Conservation (phyloP, 768 basidiomycete genomes). For the Tricholoma furcatifolium region DNA sequence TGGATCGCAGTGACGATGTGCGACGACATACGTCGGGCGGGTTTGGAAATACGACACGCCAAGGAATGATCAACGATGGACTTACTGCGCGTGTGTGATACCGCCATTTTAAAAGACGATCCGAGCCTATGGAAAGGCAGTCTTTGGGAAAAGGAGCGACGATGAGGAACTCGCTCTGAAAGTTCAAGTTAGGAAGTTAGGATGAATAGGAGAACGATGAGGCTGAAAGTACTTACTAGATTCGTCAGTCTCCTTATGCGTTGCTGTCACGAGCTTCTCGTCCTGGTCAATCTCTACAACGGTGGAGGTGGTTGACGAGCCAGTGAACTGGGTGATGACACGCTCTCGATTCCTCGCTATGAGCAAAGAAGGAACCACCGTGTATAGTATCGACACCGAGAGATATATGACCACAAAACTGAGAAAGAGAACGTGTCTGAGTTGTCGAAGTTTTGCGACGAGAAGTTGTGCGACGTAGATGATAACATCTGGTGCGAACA, state of each 20-base stretch:
- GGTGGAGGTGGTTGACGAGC: not conserved
- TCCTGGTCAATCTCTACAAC: not conserved
- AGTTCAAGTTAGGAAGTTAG: not conserved
- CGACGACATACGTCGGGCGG: not conserved
- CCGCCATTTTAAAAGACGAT: not conserved
- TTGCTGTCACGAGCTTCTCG: not conserved
- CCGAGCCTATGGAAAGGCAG: not conserved
- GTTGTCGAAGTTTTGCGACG: too few species aligned
- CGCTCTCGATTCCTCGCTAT: too few species aligned
- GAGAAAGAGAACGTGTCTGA: too few species aligned
- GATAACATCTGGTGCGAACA: not conserved
- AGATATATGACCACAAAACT: too few species aligned
- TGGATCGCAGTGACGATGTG: not conserved
- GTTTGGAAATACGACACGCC: not conserved
- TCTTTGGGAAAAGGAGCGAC: not conserved
- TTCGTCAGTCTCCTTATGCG: not conserved
- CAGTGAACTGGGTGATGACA: too few species aligned
- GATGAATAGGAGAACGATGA: too few species aligned
- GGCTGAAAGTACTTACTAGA: not conserved
- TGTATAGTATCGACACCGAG: too few species aligned
- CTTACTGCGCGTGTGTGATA: not conserved
- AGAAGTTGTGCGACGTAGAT: too few species aligned
- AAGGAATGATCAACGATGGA: not conserved
- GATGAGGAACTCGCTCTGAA: not conserved
- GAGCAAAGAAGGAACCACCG: too few species aligned